Percentiles rank a stretch among this genome's conserved stretches.
Conservation (phyloP, 2,329 filamentous ascomycete genomes). For the Acephala macrosclerotiorum region DNA sequence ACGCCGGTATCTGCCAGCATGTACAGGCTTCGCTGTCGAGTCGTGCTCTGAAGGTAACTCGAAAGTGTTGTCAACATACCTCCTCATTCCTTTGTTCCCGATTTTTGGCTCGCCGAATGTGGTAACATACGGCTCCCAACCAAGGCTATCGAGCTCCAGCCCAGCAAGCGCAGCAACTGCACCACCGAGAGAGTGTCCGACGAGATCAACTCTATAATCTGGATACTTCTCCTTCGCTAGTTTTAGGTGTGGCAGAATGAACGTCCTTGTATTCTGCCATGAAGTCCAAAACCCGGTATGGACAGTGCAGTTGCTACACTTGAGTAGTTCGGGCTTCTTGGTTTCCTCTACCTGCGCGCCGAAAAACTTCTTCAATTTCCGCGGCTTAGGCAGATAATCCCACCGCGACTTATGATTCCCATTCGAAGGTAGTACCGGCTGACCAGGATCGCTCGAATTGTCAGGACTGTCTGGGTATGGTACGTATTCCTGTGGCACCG, state of each 20-base stretch:
- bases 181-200: constrained; percentile 90
- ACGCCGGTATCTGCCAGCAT: constrained; percentile 67
- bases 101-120: constrained; percentile 90
- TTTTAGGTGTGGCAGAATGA: constrained; percentile 73
- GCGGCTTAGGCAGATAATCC: constrained; percentile 24
- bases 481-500: constrained; percentile 87
- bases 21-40: constrained; percentile 80
- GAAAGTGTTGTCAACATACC: constrained; percentile 36
- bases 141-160: constrained; percentile 78
- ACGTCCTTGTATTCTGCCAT: constrained; percentile 77
- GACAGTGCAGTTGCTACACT: constrained; percentile 88
- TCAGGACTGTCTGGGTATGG: constrained; percentile 71
- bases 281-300: constrained; percentile 89
- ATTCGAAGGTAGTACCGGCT: not conserved
- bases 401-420: constrained; percentile 16
- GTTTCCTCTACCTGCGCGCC: constrained; percentile 1
- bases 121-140: constrained; percentile 79
- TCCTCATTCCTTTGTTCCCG: constrained; percentile 65
- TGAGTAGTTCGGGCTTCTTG: constrained; percentile 35
- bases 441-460: constrained; percentile 40
- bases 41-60: constrained; percentile 23
- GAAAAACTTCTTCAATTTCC: constrained; percentile 8
- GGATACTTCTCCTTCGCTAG: constrained; percentile 67
- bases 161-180: constrained; percentile 89
- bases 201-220: constrained; percentile 75